Evolutionary conservation across 495 filamentous ascomycete genomes (phyloP), one percentile per base, ranked within the genome.

Genomic region (Penicillium psychrofluorescens): DNA sequence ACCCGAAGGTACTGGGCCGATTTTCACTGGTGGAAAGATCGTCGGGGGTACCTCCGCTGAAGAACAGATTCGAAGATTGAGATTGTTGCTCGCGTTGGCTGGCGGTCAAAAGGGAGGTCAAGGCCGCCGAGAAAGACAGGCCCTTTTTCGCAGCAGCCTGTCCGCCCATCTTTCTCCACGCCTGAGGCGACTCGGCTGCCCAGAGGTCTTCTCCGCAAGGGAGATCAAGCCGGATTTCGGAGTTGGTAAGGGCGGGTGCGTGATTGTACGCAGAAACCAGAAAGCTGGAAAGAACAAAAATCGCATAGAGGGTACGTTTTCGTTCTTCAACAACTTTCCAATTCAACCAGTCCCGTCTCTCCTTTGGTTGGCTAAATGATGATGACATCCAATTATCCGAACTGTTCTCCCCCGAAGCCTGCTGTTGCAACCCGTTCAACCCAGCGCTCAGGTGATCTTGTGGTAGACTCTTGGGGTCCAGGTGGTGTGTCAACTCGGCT

Each of bases 141-240:
- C 54, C 81, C 48, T 84, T 77, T 45, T 85, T 76, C 16, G 83
- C 77, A 35, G 74, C 75, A 12, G 70, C 61, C 12, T 78, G 68
- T 11, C 90, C 91, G 11, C 89, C 88, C 59, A 83, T 79, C 43
- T 83, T 74, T 43, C 78, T 78, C 78, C 95, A 98, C 11, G 76
- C 76, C 31, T 81, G 76, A 11, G 88, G 81, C 32, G 75, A 88
- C 41, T 94, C 88, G 6, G 88, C 90, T 28, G 83, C 72, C 80
- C 90, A 98, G 42, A 96, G 76, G 48, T 92, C 85, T 59, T 98
- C 92, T 58, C 95, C 88, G 55, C 90, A 96, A 9, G 92, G 92
- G 7, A 98, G 72, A 57, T 97, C 87, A 29, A 95, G 77, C 35
- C 81, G 72, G 47, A 97, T 90, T 58, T 98, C 92, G 6, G 92